phyloP scores from a whole-genome alignment of 305 asterid species.

The Withania somnifera region DNA sequence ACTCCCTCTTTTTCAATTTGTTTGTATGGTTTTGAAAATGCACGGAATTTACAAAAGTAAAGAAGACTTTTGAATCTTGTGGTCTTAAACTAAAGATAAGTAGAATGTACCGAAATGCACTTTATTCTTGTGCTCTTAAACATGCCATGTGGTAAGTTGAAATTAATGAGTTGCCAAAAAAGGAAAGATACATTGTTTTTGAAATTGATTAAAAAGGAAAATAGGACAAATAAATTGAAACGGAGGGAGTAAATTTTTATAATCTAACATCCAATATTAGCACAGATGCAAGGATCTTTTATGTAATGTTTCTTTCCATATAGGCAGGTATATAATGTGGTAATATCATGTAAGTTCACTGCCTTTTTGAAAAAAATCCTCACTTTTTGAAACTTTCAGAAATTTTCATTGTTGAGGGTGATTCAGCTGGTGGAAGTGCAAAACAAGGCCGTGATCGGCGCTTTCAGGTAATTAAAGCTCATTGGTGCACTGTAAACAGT shows the following conservation, averaged over 20 bases:
- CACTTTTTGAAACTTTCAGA: conserved; percentile 32
- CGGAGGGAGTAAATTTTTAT: background rate
- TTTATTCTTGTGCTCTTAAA: too few relatives aligned
- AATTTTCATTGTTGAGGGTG: conserved; percentile 98
- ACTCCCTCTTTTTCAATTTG: too few relatives aligned
- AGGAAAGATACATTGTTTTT: too few relatives aligned
- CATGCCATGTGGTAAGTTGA: too few relatives aligned
- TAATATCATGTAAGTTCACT: background rate
- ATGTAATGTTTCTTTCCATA: background rate
- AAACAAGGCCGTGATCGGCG: conserved; percentile 99
- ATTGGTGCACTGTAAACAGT: background rate
- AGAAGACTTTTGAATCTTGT: too few relatives aligned
- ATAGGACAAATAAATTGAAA: too few relatives aligned
- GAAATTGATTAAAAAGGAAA: too few relatives aligned
- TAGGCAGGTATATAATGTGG: background rate
- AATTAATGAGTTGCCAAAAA: too few relatives aligned
- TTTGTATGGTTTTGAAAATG: too few relatives aligned
- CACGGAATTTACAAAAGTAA: too few relatives aligned
- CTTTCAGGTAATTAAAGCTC: conserved; percentile 58
- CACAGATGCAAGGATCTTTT: background rate
- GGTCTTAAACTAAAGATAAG: too few relatives aligned
- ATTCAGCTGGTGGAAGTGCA: conserved; percentile 99
- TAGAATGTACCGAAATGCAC: too few relatives aligned
- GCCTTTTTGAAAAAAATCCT: background rate
- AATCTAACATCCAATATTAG: background rate